Evolutionary conservation across 805 yeast genomes (phyloP), one percentile per base, ranked within the genome.

Genomic region (Nakazawaea molendinolei): DNA sequence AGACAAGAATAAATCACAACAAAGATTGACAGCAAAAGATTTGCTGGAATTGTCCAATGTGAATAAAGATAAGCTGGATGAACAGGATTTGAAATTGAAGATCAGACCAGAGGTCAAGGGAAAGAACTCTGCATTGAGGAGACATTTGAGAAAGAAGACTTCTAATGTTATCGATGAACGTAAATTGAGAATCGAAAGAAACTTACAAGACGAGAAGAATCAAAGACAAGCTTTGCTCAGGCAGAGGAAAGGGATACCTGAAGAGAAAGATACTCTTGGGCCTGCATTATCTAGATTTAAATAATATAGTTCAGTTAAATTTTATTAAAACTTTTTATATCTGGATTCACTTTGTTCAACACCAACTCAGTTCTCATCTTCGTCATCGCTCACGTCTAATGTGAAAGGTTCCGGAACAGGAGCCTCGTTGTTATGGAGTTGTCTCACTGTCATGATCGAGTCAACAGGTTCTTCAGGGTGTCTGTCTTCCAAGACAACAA

Each of bases 121-220:
- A 32, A 83, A 83, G 58, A 86, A 87, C 60, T 86, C 97, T 7
- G 79, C 87, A 2, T 61, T 90, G 42, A 79, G 95, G 54, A 73
- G 79, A 37, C 78, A 79, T 55, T 62, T 84, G 59, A 77, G 95
- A 56, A 89, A 85, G 71, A 83, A 81, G 69, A 77, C 79, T 38
- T 77, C 74, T 55, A 87, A 87, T 52, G 89, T 87, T 30, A 75
- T 89, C 43, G 95, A 86, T 55, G 86, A 86, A 56, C 78, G 96
- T 50, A 80, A 79, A 48, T 51, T 80, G 54, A 76, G 94, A 45
- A 67, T 85, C 9, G 89, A 89, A 53, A 72, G 71, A 38, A 84
- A 84, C 46, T 65, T 86, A 53, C 71, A 72, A 53, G 70, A 68
- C 47, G 97, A 90, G 59, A 84, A 86, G 60, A 71, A 71, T 36